phyloP scores from a whole-genome alignment of 164 flowering plant genomes.

The Aristolochia contorta region DNA sequence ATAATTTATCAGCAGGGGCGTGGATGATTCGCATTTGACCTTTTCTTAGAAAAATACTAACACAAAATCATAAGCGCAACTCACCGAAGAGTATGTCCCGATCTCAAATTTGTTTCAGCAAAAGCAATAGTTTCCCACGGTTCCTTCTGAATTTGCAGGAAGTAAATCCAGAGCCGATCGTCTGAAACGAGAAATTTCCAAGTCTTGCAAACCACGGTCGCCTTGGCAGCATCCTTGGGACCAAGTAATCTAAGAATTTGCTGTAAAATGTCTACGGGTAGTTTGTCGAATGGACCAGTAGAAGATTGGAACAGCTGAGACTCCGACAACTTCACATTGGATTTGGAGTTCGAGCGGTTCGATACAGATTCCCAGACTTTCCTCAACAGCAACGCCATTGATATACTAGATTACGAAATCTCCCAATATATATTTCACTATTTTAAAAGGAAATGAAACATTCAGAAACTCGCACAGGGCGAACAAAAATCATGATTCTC shows the following conservation, averaged over 20 bases:
- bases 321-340: neutral
- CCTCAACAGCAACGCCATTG: constrained; percentile 29
- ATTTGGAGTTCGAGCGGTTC: constrained; percentile 8
- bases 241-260: constrained; percentile 45
- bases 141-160: constrained; percentile 38
- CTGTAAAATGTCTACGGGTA: constrained; percentile 51
- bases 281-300: constrained; percentile 43
- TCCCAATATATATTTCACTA: no score
- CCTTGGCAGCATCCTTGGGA: constrained; percentile 55
- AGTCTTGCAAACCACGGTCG: constrained; percentile 37
- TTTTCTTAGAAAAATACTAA: neutral
- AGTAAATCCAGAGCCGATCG: constrained; percentile 68
- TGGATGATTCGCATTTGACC: neutral
- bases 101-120: constrained; percentile 53
- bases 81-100: constrained; percentile 52
- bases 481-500: no score
- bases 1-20: neutral
- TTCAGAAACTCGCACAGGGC: no score
- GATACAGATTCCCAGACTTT: constrained; percentile 26
- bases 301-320: constrained; percentile 13
- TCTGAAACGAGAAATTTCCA: constrained; percentile 54
- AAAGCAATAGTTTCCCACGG: constrained; percentile 63
- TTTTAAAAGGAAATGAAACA: no score
- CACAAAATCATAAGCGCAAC: constrained; percentile 1
- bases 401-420: neutral